Evolutionary conservation across 1,284 basidiomycete genomes (phyloP), one percentile per base, ranked within the genome.

Genomic region (Singerocomus inundabilis): DNA sequence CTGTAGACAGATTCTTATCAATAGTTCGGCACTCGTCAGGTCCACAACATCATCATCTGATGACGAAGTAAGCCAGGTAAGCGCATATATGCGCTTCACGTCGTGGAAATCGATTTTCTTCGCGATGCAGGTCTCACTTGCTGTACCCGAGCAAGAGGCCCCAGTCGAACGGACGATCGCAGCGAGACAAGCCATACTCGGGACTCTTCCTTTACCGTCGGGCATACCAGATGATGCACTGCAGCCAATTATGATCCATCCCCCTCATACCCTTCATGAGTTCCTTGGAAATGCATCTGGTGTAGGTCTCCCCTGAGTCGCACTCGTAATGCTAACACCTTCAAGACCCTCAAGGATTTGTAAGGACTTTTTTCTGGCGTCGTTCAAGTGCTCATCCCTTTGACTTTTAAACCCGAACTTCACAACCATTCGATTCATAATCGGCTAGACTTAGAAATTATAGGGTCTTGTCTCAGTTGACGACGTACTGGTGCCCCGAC

Each of bases 401-500:
- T 46, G 43, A 16, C 40, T 6, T 30, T 40, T 30, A 32, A 30
- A 37, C 16, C 32, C n/a, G 33, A 16, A 35, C 34, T 6, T 33
- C 10, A 35, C 8, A 15, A 33, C 29, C 5, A 15, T 34, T 26
- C 5, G 48, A 50, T 44, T 58, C 24, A 37, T 12, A 35, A 36
- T 48, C 13, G 15, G 12, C 6, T 48, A 89, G 86, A 38, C 72
- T 89, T 6, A 67, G 75, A 5, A 81, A 82, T 54, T 84, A 87
- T 59, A 79, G 81, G 40, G 74, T 84, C 36, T 73, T 90, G 38
- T 79, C 85, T 48, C 78, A 83, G 49, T 62, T 72, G 7, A 88
- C 84, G 13, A 88, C 87, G 3, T 73, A 75, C 29, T 90, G 87
- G 87, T 88, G 85, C 58, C 79, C 84, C 2, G 85, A 86, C 33